Conservation (phyloP, 768 basidiomycete species). For the Nidula microcarpa region DNA sequence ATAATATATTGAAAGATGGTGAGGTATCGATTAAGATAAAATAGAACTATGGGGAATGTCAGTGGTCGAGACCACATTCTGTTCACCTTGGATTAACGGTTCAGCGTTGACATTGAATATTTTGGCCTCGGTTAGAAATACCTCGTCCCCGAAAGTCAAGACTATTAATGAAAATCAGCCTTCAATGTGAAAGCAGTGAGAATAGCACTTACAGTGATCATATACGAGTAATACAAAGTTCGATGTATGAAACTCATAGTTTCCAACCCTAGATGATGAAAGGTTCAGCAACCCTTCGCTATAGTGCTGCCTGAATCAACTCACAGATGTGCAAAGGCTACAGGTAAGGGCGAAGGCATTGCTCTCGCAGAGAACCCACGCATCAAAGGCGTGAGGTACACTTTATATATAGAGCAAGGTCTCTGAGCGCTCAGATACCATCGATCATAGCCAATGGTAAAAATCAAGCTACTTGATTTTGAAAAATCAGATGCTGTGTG, state of each 20-base stretch:
- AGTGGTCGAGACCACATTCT: constrained; percentile 16
- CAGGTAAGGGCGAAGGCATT: constrained; percentile 13
- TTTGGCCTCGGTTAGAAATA: neutral
- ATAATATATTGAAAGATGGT: constrained; percentile 18
- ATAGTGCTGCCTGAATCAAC: neutral
- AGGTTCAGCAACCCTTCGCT: neutral
- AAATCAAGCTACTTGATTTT: no score
- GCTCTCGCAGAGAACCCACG: neutral
- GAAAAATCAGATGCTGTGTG: no score
- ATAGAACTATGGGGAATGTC: constrained; percentile 12
- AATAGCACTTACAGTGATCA: constrained; percentile 12
- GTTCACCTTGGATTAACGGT: constrained; percentile 8
- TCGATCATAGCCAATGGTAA: no score
- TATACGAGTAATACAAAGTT: constrained; percentile 17
- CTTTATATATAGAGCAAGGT: no score
- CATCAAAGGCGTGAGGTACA: neutral
- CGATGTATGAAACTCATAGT: constrained; percentile 17
- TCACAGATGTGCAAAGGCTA: constrained; percentile 15
- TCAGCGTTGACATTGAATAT: no score
- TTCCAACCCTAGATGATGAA: constrained; percentile 8
- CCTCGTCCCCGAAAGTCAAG: constrained; percentile 15
- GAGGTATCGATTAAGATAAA: constrained; percentile 17
- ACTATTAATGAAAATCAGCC: constrained; percentile 3
- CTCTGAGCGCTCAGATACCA: no score
- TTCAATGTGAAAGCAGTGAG: neutral